phyloP scores from a whole-genome alignment of 805 yeast genomes.

The Sugiyamaella valdiviana region DNA sequence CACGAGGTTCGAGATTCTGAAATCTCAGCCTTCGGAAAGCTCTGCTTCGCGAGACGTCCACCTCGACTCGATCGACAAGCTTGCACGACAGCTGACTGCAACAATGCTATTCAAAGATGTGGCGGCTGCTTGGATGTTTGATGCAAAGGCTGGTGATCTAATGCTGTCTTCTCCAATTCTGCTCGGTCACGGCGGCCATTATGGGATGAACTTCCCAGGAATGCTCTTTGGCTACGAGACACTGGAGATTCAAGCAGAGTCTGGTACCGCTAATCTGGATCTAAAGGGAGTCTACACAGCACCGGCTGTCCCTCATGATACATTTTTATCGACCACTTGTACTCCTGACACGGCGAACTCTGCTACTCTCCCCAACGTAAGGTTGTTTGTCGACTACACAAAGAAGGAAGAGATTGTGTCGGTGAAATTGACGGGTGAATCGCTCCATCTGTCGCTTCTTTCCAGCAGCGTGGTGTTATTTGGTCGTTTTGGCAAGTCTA shows the following conservation, averaged over 20 bases:
- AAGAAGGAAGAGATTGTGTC: conserved; percentile 5
- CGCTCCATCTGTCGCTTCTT: conserved; percentile 22
- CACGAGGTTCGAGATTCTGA: neutral
- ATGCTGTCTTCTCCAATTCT: conserved; percentile 17
- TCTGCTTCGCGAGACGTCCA: neutral
- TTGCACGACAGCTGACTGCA: neutral
- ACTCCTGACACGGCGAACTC: conserved; percentile 21
- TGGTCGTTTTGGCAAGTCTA: conserved; percentile 46
- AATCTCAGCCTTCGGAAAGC: neutral
- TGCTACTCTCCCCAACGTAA: conserved; percentile 26
- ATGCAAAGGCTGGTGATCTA: conserved; percentile 20
- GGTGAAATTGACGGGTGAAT: conserved; percentile 24
- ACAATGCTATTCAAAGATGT: conserved; percentile 6
- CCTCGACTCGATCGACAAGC: conserved; percentile 1
- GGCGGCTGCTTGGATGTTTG: conserved; percentile 66
- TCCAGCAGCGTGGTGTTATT: conserved; percentile 33
- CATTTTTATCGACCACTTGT: conserved; percentile 1
- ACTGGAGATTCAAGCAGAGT: conserved; percentile 59
- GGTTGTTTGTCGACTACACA: conserved; percentile 12
- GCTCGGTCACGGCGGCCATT: neutral
- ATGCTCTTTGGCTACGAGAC: conserved; percentile 72
- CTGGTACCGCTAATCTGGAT: conserved; percentile 58
- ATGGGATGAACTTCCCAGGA: conserved; percentile 45
- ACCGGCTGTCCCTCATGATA: conserved; percentile 53
- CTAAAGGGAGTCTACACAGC: conserved; percentile 65